phyloP scores from a whole-genome alignment of 768 basidiomycete species.

The Auricularia heimuer region DNA sequence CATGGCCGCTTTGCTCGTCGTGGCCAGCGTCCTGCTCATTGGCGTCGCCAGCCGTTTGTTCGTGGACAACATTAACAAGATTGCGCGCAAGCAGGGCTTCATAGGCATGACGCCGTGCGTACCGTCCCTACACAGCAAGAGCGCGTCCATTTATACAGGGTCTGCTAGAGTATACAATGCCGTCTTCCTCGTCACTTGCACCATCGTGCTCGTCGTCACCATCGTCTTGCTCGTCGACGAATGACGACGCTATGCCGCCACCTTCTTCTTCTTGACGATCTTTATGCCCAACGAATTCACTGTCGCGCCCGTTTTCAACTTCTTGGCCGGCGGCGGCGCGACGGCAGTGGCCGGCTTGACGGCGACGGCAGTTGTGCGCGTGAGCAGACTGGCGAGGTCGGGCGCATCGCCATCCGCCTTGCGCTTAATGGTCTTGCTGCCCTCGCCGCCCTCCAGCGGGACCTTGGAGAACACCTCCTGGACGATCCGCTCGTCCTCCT shows the following conservation, averaged over 20 bases:
- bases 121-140: not conserved
- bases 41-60: not conserved
- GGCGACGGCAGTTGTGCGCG: conserved; percentile 43
- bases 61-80: not conserved
- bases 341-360: conserved; percentile 29
- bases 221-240: conserved; percentile 62
- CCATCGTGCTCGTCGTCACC: conserved; percentile 40
- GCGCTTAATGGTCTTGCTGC: conserved; percentile 64
- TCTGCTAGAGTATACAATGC: not conserved
- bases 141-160: not conserved
- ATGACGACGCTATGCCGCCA: conserved; percentile 43
- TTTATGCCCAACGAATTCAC: conserved; percentile 70
- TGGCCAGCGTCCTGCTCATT: not conserved
- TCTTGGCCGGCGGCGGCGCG: conserved; percentile 40
- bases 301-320: conserved; percentile 33
- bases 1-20: not conserved
- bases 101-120: not conserved
- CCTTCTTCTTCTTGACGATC: conserved; percentile 40
- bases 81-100: not conserved
- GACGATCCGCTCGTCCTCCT: conserved; percentile 90
- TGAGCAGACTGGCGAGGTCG: conserved; percentile 54
- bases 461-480: conserved; percentile 78
- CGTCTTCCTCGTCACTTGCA: not conserved
- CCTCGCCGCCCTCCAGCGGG: conserved; percentile 10
- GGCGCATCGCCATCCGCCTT: conserved; percentile 78